Base-by-base conservation (phyloP, 1,284 basidiomycete genomes). In the Trametes polyzona region DNA sequence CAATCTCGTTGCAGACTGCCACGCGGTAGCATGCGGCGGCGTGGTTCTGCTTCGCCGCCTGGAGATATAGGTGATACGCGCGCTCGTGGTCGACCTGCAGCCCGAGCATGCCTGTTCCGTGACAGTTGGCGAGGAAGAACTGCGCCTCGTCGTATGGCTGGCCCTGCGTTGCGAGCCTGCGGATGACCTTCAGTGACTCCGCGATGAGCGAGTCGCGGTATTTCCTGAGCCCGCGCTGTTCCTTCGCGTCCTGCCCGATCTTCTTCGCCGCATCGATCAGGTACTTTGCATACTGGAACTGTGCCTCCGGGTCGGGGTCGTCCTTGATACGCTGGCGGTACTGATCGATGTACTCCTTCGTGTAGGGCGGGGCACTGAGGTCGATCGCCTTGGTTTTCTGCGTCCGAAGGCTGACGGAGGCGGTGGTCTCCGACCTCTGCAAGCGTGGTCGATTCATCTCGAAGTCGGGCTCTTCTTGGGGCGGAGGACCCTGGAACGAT, bases 221-320 rank as follows among this genome's bases (percentile, higher is more conserved):
- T 73, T 94, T 96, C 71, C 91, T 87, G 12, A 87, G 87, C 11
- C 86, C 79, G 21, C 92, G 84, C 69, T 93, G 90, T 66, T 95
- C 93, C 62, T 82, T 85, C 7, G 84, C 82, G 37, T 83, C 80
- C 7, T 78, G 73, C 0, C 93, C 89, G 52, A 96, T 86, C 74
- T 95, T 92, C 75, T 94, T 95, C 17, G 97, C 97, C n/a, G 97
- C 97, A 70, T 99, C 97, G 72, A 99, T 96, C 57, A 99, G 87
- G 72, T 99, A 99, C 75, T 96, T 96, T 12, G 95, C 94, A 70
- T 96, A 99, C 19, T 91, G 81, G 73, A 98, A 99, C 72, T 99
- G 97, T n/a, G 96, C 93, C 74, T 99, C 97, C 0, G 96, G 95
- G 70, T 99, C 97, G 0, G 96, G 95, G 73, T 99, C 97, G 43